A percentile compares a stretch with the other conserved stretches of the same genome.
Conservation (phyloP, 768 basidiomycete genomes). For the Panaeolus papilionaceus region DNA sequence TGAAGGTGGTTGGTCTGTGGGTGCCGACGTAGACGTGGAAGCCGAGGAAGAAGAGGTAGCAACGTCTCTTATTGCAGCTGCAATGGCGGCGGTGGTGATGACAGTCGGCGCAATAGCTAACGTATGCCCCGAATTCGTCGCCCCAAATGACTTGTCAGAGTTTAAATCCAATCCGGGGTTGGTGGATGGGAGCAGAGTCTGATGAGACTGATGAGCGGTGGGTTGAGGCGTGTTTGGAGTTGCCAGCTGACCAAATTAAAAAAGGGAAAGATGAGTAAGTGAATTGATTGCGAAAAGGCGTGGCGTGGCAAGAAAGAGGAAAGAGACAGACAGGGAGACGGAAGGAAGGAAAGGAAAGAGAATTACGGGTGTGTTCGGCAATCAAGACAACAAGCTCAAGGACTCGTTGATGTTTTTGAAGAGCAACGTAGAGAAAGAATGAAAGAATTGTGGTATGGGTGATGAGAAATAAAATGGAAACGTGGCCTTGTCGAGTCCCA, state of each 20-base stretch:
- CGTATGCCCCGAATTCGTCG: no score
- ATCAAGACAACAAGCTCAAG: not conserved
- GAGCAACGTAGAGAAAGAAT: no score
- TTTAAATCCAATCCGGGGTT: no score
- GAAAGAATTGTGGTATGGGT: not conserved
- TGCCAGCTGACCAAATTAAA: not conserved
- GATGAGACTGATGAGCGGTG: not conserved
- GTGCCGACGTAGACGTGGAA: no score
- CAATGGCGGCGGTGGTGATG: no score
- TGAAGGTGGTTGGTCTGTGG: no score
- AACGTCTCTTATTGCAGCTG: no score
- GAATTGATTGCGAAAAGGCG: not conserved
- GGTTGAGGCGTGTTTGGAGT: not conserved
- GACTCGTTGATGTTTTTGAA: no score
- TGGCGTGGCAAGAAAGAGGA: not conserved
- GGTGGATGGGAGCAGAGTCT: not conserved
- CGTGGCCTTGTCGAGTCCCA: no score
- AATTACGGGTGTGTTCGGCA: not conserved
- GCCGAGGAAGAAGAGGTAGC: no score
- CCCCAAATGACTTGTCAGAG: no score
- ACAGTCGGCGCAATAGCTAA: no score
- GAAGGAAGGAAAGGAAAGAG: not conserved
- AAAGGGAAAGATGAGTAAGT: not conserved
- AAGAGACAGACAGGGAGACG: not conserved
- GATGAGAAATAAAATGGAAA: not conserved